Conservation (phyloP, 176 grass and related monocot genomes). For the Oryza coarctata region DNA sequence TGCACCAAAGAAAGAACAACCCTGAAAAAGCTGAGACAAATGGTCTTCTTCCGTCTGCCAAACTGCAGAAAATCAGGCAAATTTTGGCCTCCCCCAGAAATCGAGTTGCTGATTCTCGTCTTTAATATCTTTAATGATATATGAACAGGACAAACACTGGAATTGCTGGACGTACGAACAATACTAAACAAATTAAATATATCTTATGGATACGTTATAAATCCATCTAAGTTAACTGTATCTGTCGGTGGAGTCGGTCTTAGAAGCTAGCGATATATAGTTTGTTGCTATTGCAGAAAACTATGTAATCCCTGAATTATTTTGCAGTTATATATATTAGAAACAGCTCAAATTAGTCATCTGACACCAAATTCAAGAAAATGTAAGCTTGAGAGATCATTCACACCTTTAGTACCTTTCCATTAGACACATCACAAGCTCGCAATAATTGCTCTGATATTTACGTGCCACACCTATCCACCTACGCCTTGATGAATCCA, state of each 20-base stretch:
- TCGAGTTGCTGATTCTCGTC: constrained; percentile 36
- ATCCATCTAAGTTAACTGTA: not conserved
- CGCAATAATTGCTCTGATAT: constrained; percentile 9
- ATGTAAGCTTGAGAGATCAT: not conserved
- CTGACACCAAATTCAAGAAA: not conserved
- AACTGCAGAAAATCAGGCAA: constrained; percentile 23
- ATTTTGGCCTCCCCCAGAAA: constrained; percentile 7
- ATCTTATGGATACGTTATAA: not conserved
- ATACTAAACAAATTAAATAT: not conserved
- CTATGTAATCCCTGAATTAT: not conserved
- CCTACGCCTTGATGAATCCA: not conserved
- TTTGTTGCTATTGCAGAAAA: not conserved
- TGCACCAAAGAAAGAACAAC: not conserved
- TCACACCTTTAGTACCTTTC: not conserved
- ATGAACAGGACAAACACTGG: not conserved
- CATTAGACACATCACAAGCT: not conserved
- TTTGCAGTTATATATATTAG: not conserved
- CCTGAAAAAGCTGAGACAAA: constrained; percentile 29
- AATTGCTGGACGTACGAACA: not conserved
- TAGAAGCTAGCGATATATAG: not conserved
- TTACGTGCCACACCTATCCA: not conserved
- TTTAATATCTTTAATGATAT: constrained; percentile 30
- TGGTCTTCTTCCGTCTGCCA: constrained; percentile 12
- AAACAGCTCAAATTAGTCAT: not conserved
- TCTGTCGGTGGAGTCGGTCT: constrained; percentile 21